Base-by-base conservation (phyloP, 345 rosid species). In the Atalantia buxifolia region DNA sequence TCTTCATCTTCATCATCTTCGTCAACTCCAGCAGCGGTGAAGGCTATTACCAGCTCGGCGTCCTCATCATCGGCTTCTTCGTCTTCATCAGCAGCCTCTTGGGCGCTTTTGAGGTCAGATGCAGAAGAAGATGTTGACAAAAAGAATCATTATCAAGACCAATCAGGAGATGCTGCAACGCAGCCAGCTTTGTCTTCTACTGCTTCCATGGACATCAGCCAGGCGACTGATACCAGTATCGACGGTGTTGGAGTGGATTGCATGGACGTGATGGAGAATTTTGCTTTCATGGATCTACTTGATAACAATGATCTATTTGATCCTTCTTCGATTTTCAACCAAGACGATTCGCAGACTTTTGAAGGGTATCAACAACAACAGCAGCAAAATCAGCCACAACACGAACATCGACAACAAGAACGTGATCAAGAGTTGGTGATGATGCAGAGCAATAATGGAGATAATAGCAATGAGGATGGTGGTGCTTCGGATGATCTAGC, bases 1-100 rank as follows among this genome's bases (percentile, higher is more conserved):
- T 97, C 99, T 0, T 91, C 97, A 1, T 87, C 99, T n/a, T 94
- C 98, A 10, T 96, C 98, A 0, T 90, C 98, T 65, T 94, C 99
- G 30, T 90, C 98, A 9, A 88, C 94, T 83, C 93, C 88, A 35
- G 92, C 90, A 7, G 93, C 95, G 7, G 85, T 84, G 64, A 92
- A 91, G 85, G 83, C 92, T 16, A 74, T 85, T 5, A 77, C 87
- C 25, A 75, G 85, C 21, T 83, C 90, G 0, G 87, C 94, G 0
- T 89, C 94, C 1, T 87, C 95, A 0, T 88, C 93, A 4, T 87
- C 92, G 0, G 85, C 90, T 0, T 85, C 95, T 9, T 86, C 93
- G 30, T 91, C 98, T 13, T 87, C 89, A 1, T 85, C 85, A 0
- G 92, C 94, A 7, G 91, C 92, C 67, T 89, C 98, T 63, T 91